A percentile compares a stretch with the other conserved stretches of the same genome.
Conservation (phyloP, 768 basidiomycete genomes). For the Hirschioporus abietinus region DNA sequence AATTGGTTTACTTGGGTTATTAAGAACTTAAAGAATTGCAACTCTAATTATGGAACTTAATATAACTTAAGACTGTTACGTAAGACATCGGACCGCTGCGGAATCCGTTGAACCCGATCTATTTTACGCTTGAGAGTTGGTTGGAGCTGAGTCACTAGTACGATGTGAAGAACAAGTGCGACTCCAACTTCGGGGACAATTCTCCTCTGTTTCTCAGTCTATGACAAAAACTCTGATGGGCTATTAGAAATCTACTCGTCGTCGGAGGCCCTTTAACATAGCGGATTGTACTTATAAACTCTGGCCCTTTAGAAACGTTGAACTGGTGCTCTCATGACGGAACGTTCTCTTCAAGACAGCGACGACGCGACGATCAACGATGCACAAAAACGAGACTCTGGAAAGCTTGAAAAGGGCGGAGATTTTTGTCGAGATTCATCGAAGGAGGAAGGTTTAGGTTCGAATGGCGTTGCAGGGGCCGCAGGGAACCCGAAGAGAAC, state of each 20-base stretch:
- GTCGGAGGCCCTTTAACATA: neutral
- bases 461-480: constrained; percentile 9
- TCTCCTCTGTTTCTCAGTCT: neutral
- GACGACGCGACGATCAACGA: neutral
- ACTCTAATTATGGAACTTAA: no score
- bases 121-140: neutral
- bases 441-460: neutral
- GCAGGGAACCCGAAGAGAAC: constrained; percentile 12
- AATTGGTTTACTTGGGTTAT: no score
- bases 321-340: neutral
- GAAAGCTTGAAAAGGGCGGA: neutral
- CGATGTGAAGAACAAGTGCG: neutral
- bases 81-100: neutral
- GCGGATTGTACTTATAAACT: neutral
- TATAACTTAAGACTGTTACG: no score
- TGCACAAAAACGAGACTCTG: neutral
- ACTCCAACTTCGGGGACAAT: neutral
- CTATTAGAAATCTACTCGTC: neutral
- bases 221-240: neutral
- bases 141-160: neutral
- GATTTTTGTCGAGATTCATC: neutral
- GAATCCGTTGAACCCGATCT: neutral
- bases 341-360: neutral
- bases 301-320: neutral
- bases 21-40: no score